Percentiles rank a stretch among this genome's conserved stretches.
phyloP scores from a whole-genome alignment of 116 monocot genomes.

The Trichopus zeylanicus region DNA sequence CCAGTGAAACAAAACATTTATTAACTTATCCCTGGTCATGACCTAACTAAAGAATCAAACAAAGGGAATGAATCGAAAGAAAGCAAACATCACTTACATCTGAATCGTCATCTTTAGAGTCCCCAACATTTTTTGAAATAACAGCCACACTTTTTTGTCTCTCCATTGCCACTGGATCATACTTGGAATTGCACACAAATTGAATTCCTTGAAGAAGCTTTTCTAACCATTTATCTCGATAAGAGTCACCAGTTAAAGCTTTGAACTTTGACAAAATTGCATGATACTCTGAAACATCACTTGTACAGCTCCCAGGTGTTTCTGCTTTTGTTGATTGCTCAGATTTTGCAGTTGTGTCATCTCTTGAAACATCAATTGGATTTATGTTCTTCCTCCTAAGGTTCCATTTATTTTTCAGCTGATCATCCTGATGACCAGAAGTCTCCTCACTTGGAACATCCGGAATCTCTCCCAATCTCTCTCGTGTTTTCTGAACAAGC shows the following conservation, averaged over 20 bases:
- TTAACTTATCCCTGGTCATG: background rate
- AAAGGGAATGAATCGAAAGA: background rate
- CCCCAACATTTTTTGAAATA: conserved; percentile 2
- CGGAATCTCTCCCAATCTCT: conserved; percentile 53
- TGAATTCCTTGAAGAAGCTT: conserved; percentile 74
- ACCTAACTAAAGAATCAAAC: background rate
- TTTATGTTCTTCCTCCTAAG: conserved; percentile 38
- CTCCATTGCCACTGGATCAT: conserved; percentile 15
- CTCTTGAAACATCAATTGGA: conserved; percentile 53
- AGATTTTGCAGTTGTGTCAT: conserved; percentile 29
- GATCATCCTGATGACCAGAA: conserved; percentile 36
- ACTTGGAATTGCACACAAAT: conserved; percentile 35
- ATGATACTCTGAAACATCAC: conserved; percentile 33
- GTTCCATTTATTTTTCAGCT: conserved; percentile 31
- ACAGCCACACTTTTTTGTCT: conserved; percentile 11
- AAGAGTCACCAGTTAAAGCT: conserved; percentile 57
- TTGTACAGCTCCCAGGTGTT: conserved; percentile 70
- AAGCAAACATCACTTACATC: conserved; percentile 26
- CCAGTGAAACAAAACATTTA: too few species aligned
- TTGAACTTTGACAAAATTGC: conserved; percentile 47
- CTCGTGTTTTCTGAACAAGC: conserved; percentile 63
- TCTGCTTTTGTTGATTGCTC: conserved; percentile 36
- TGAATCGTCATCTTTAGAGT: conserved; percentile 16
- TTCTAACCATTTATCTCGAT: conserved; percentile 83
- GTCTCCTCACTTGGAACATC: conserved; percentile 57